Conservation (phyloP, 306 rosid species). For the Oemleria cerasiformis region DNA sequence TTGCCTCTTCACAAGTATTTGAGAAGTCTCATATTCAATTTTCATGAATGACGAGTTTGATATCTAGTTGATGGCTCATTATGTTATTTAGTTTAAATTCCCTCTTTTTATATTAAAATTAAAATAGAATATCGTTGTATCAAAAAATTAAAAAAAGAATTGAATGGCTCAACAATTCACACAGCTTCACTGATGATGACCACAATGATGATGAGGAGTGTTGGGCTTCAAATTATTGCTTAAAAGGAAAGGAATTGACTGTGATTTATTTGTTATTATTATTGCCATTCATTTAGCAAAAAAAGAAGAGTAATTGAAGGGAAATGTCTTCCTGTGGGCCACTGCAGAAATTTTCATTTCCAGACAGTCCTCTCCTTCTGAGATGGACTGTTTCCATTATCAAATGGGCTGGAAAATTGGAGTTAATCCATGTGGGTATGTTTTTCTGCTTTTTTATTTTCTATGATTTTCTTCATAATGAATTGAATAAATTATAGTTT, state of each 20-base stretch:
- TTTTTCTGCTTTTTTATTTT: constrained; percentile 29
- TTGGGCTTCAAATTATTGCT: neutral
- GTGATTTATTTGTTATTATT: neutral
- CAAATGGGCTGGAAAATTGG: constrained; percentile 20
- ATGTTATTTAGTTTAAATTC: too few relatives aligned
- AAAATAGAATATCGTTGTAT: too few relatives aligned
- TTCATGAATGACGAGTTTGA: too few relatives aligned
- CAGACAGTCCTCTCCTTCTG: neutral
- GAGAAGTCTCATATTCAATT: too few relatives aligned
- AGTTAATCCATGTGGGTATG: constrained; percentile 18
- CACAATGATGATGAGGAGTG: neutral
- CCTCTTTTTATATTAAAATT: too few relatives aligned
- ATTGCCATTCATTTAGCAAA: neutral
- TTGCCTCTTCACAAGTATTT: too few relatives aligned
- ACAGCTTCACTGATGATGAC: neutral
- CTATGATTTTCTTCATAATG: constrained; percentile 8
- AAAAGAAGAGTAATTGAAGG: constrained; percentile 1
- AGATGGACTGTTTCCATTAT: constrained; percentile 1
- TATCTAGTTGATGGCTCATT: too few relatives aligned
- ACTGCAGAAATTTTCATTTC: neutral
- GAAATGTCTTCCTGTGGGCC: constrained; percentile 25
- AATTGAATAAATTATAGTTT: too few relatives aligned
- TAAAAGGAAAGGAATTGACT: constrained; percentile 5
- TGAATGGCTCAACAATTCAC: neutral
- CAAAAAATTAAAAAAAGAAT: too few relatives aligned